Evolutionary conservation across 768 basidiomycete species (phyloP).

Genomic region (Pulveroboletus sp.): DNA sequence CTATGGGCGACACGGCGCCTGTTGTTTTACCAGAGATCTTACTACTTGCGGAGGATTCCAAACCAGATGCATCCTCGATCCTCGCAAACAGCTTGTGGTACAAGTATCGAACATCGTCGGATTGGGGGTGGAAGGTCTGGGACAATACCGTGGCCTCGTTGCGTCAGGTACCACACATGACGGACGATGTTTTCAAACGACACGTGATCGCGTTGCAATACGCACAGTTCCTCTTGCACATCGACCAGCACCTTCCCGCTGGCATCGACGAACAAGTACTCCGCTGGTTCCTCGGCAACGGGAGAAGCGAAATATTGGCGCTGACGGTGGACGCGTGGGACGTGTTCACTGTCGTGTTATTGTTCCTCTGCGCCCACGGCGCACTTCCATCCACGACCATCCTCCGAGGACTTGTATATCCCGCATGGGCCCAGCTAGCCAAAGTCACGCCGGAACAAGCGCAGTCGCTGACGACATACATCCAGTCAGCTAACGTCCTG

Average conservation of each 20-base stretch:
- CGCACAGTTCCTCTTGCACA: constrained; percentile 63
- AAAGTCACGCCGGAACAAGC: constrained; percentile 36
- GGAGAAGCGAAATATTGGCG: constrained; percentile 57
- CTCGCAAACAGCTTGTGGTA: constrained; percentile 81
- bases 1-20: constrained; percentile 34
- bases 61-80: constrained; percentile 58
- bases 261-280: constrained; percentile 70
- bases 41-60: constrained; percentile 55
- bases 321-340: constrained; percentile 65
- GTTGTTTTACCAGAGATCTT: constrained; percentile 57
- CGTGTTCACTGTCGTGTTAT: constrained; percentile 54
- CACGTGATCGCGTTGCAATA: constrained; percentile 60
- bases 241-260: constrained; percentile 72
- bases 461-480: constrained; percentile 44
- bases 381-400: constrained; percentile 71
- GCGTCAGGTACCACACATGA: constrained; percentile 61
- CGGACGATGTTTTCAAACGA: constrained; percentile 42
- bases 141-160: constrained; percentile 75
- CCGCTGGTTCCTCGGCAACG: constrained; percentile 67
- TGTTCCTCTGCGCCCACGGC: constrained; percentile 62
- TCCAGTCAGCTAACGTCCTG: constrained; percentile 60
- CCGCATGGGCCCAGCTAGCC: constrained; percentile 65
- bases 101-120: constrained; percentile 65
- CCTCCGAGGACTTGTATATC: constrained; percentile 71
- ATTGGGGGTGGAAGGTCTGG: constrained; percentile 85